These are phyloP conservation scores for Hydrangea macrophylla DNA, from an alignment of 148 eudicot genomes.

Conservation along the genomic window DNA sequence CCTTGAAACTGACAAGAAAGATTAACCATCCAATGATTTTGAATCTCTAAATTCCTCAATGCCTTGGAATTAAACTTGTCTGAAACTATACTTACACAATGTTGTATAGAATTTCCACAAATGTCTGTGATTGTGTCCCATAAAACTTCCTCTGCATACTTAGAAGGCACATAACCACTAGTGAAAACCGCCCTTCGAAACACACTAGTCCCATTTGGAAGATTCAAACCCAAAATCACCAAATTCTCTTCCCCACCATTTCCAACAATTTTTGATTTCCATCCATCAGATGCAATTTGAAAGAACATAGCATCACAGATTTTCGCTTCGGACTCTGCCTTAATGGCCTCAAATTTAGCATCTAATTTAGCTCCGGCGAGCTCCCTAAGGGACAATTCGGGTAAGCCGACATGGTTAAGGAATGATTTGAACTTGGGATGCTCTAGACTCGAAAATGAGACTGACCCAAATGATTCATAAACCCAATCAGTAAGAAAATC, in stretches of 20 bases:
- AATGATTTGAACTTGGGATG: conserved; percentile 83
- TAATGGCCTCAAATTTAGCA: conserved; percentile 56
- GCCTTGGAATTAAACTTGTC: conserved; percentile 80
- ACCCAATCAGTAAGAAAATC: conserved; percentile 81
- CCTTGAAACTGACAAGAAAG: conserved; percentile 81
- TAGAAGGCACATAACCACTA: conserved; percentile 47
- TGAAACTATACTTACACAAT: conserved; percentile 81
- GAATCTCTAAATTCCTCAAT: conserved; percentile 70
- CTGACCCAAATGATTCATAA: conserved; percentile 79
- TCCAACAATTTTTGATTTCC: conserved; percentile 44
- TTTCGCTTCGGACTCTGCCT: conserved; percentile 54
- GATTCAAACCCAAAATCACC: conserved; percentile 71
- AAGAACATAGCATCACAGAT: conserved; percentile 84
- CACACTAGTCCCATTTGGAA: conserved; percentile 83
- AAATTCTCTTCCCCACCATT: conserved; percentile 47
- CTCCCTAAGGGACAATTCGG: conserved; percentile 47
- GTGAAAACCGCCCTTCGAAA: conserved; percentile 72
- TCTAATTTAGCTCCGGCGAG: conserved; percentile 67
- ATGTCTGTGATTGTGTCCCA: conserved; percentile 64
- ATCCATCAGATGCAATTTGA: conserved; percentile 74
- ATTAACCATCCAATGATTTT: conserved; percentile 90
- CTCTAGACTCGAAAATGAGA: conserved; percentile 71
- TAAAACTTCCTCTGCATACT: conserved; percentile 80
- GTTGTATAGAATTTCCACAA: conserved; percentile 66
- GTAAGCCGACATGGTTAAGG: conserved; percentile 71